These are phyloP conservation scores for Coniochaeta sp. DNA, from an alignment of 2,329 filamentous ascomycete species.

Conservation along the genomic window DNA sequence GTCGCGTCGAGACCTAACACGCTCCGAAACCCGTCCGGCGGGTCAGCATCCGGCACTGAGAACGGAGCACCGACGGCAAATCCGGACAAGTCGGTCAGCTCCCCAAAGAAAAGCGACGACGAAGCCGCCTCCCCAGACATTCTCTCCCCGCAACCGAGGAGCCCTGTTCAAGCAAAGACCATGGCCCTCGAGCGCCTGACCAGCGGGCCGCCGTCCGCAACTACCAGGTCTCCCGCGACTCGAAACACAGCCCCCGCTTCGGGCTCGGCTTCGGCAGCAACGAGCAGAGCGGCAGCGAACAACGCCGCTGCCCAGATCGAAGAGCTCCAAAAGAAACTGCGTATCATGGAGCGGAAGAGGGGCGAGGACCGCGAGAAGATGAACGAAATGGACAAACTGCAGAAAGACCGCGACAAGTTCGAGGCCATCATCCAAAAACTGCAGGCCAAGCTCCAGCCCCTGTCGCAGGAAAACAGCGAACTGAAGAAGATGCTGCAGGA, in stretches of 20 bases:
- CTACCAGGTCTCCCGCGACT: constrained; percentile 22
- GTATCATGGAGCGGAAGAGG: constrained; percentile 80
- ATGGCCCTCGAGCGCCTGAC: constrained; percentile 46
- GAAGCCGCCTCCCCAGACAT: constrained; percentile 39
- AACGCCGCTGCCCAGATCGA: constrained; percentile 63
- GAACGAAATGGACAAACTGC: constrained; percentile 68
- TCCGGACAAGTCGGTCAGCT: constrained; percentile 20
- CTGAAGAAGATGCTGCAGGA: constrained; percentile 74
- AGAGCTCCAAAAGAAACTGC: constrained; percentile 80
- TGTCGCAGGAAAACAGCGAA: constrained; percentile 71
- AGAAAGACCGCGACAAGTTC: constrained; percentile 70
- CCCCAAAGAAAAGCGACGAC: constrained; percentile 43
- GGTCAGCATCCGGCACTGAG: constrained; percentile 36
- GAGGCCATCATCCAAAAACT: constrained; percentile 85
- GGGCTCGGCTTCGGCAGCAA: background rate
- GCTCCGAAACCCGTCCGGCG: constrained; percentile 36
- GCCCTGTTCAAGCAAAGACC: constrained; percentile 42
- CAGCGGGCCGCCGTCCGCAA: constrained; percentile 20
- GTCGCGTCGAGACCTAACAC: constrained; percentile 27
- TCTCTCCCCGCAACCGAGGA: constrained; percentile 39
- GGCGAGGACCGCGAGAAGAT: constrained; percentile 79
- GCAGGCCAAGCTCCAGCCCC: constrained; percentile 79
- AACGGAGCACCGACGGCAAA: constrained; percentile 29
- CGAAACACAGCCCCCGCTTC: constrained; percentile 5
- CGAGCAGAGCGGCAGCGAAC: constrained; percentile 29